Evolutionary conservation across 2,329 filamentous ascomycete species (phyloP).

Genomic region (Allantophomopsis cytisporea): DNA sequence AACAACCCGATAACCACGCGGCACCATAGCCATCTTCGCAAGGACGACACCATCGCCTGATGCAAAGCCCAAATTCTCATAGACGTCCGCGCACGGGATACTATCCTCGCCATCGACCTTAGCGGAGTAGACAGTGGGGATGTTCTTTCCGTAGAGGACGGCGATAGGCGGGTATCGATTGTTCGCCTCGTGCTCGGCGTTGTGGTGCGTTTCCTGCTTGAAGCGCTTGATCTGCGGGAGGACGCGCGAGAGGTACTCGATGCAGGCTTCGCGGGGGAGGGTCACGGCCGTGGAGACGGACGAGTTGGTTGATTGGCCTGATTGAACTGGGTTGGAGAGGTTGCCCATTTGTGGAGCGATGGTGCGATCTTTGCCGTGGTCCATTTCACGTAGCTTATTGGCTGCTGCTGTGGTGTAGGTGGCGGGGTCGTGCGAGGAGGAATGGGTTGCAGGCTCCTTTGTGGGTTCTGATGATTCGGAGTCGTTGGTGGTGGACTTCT

Average conservation of each 20-base stretch:
- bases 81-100: constrained; percentile 65
- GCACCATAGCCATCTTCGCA: constrained; percentile 74
- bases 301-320: constrained; percentile 11
- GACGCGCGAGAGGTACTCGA: constrained; percentile 61
- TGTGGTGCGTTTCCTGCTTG: constrained; percentile 59
- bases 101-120: constrained; percentile 59
- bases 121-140: constrained; percentile 74
- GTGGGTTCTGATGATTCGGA: constrained; percentile 8
- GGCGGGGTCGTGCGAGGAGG: constrained; percentile 19
- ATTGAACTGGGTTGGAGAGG: constrained; percentile 9
- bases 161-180: constrained; percentile 74
- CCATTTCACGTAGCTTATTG: constrained; percentile 9
- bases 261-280: constrained; percentile 17
- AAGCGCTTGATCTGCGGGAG: constrained; percentile 61
- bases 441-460: constrained; percentile 11
- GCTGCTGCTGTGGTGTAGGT: constrained; percentile 10
- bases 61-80: constrained; percentile 77
- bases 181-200: constrained; percentile 37
- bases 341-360: constrained; percentile 14
- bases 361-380: constrained; percentile 14
- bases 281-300: constrained; percentile 18
- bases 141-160: constrained; percentile 75
- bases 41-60: constrained; percentile 84
- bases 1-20: constrained; percentile 62
- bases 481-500: constrained; percentile 11